Conservation (phyloP, 345 rosid genomes). For the Arabidopsis thaliana region DNA sequence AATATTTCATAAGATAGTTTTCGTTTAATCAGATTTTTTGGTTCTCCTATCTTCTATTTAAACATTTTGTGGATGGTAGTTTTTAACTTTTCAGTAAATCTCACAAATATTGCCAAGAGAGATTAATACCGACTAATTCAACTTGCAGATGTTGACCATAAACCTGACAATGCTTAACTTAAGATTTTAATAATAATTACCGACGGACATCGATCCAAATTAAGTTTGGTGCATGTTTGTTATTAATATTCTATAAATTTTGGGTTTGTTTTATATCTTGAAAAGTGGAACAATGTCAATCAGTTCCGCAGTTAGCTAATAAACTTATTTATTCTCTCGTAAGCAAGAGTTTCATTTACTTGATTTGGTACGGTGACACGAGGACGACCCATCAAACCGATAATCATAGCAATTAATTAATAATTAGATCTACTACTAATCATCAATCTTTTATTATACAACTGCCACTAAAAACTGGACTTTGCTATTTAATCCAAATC, state of each 20-base stretch:
- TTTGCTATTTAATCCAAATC: background rate
- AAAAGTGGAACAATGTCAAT: background rate
- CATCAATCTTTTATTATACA: background rate
- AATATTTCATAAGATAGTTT: background rate
- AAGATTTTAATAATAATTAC: constrained; percentile 22
- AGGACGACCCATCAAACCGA: constrained; percentile 32
- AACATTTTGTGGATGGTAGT: background rate
- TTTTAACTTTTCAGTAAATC: background rate
- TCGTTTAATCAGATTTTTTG: background rate
- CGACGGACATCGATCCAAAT: constrained; percentile 28
- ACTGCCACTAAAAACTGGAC: constrained; percentile 29
- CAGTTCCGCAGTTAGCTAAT: constrained; percentile 7
- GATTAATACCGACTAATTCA: constrained; percentile 5
- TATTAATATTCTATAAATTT: constrained; percentile 8
- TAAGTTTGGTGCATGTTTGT: constrained; percentile 30
- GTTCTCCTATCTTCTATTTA: background rate
- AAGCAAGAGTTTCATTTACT: constrained; percentile 27
- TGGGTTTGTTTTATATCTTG: background rate
- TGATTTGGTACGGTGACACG: constrained; percentile 28
- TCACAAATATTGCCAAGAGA: background rate
- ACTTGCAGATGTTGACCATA: background rate
- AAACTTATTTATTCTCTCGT: constrained; percentile 5
- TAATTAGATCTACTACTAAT: constrained; percentile 19
- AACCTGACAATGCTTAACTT: constrained; percentile 25
- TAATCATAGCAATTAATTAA: constrained; percentile 30